Evolutionary conservation across 176 grass and related monocot genomes (phyloP), one percentile per base, ranked within the genome.

Genomic region (Musa schizocarpa): DNA sequence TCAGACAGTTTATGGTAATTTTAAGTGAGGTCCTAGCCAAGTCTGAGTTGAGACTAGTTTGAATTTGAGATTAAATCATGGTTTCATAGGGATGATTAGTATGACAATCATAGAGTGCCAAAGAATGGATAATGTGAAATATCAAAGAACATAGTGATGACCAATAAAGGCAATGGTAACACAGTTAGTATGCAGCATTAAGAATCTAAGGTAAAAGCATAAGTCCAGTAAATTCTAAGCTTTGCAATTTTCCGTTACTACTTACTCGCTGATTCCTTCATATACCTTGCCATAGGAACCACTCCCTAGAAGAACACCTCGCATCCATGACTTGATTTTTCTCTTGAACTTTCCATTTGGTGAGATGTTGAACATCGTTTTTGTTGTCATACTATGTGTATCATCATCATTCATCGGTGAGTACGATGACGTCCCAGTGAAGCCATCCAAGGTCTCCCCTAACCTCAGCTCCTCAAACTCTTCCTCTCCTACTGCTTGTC

Each of bases 251-350:
- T 77, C 75, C 71, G 65, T 54, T 43, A 11, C 16, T 53, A 94
- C 96, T 99, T 94, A 99, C 96, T 99, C 96, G 74, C 91, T 99
- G 72, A 94, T 94, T 61, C 85, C 96, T 76, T 99, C 90, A 13
- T 89, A 94, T 72, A 99, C 96, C 14, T 64, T 83, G 17, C 96
- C 96, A 6, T 89, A 99, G 9, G 96, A 99, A 70, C 96, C 96
- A 11, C 86, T 92, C 55, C 96, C 96, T 43, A 95, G 83, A 65
- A 85, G 91, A 25, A 56, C 77, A 51, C 96, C 96, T 34, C 77
- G 85, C 80, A 77, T 84, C 96, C 96, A 99, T 53, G 86, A 86
- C 83, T 82, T 92, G 27, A 99, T 94, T 81, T 73, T 92, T 21
- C 78, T 83, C 84, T 87, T 94, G 72, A 94, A 85, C 73, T 73